Evolutionary conservation across 2,329 filamentous ascomycete species (phyloP), one percentile per base, ranked within the genome.

Genomic region (Metarhizium guizhouense): DNA sequence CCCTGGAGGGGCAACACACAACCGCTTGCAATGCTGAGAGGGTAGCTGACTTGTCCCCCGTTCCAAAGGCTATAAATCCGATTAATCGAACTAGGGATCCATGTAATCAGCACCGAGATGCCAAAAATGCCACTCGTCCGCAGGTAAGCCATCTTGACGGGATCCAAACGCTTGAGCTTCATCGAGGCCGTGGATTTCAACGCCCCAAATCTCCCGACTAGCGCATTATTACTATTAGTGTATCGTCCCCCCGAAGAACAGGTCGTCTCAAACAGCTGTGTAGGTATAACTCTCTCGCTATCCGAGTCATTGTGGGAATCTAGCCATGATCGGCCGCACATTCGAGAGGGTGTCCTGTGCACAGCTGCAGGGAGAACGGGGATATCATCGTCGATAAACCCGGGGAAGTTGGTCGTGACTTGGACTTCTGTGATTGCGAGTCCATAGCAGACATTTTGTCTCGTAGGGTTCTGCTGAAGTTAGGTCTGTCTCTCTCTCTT

Each of bases 1-100:
- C 89, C 88, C 67, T 93, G 89, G 0, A 90, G 74, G 0, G 88
- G 87, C 3, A 93, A 74, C 0, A 92, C 87, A 13, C 88, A 76
- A 2, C 85, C 84, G 29, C 86, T 85, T 1, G 82, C 80, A 42
- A 89, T 77, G 64, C 87, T 87, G 47, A 92, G 77, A 2, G 75
- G 77, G 64, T 85, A 92, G 62, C 75, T 80, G 56, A 78, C 73
- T 30, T 72, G 63, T 11, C 75, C 65, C 6, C 64, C 48, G 57
- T 82, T 73, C 3, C 82, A 72, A 45, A 90, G 74, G 54, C 82
- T 81, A 67, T 90, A 87, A 5, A 91, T 77, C 14, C 88, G 77
- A 69, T 93, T 92, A 66, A 87, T 79, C 25, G 84, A 88, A 57
- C 84, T 87, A 2, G 81, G 81, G 2, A 80, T 82, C 81, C 81